Conservation (phyloP, 148 eudicot genomes). For the Agrostemma githago region DNA sequence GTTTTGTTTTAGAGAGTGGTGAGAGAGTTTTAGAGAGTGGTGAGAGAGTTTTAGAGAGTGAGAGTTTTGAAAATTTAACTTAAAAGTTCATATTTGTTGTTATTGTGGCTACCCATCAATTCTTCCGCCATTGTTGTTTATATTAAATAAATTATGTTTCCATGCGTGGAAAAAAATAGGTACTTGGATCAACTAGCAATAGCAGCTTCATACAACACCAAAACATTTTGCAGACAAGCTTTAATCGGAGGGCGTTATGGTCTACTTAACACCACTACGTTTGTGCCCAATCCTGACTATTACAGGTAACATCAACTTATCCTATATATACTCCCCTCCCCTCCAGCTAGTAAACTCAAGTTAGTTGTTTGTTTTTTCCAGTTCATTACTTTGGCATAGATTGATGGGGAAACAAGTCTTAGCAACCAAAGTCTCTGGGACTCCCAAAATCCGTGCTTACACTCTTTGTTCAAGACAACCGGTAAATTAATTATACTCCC, state of each 20-base stretch:
- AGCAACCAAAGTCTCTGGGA: conserved; percentile 35
- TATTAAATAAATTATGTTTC: not conserved
- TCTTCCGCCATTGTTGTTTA: not conserved
- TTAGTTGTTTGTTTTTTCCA: conserved; percentile 9
- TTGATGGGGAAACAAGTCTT: conserved; percentile 73
- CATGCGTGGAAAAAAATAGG: conserved; percentile 30
- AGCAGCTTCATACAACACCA: conserved; percentile 59
- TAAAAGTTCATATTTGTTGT: not conserved
- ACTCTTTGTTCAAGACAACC: conserved; percentile 62
- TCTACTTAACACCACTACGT: conserved; percentile 52
- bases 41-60: no score
- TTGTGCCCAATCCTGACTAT: conserved; percentile 73
- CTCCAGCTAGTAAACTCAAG: not conserved
- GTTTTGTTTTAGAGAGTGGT: no score
- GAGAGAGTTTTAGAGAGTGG: no score
- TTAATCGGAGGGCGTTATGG: conserved; percentile 79
- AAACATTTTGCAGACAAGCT: conserved; percentile 72
- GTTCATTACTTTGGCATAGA: conserved; percentile 87
- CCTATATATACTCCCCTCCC: not conserved
- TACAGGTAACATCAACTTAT: conserved; percentile 40
- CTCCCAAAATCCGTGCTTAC: conserved; percentile 54
- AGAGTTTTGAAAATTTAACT: no score
- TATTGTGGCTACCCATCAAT: not conserved
- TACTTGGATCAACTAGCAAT: conserved; percentile 80
- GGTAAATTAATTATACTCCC: conserved; percentile 22